Evolutionary conservation across 441 rosid genomes (phyloP).

Genomic region (Gossypium lobatum): DNA sequence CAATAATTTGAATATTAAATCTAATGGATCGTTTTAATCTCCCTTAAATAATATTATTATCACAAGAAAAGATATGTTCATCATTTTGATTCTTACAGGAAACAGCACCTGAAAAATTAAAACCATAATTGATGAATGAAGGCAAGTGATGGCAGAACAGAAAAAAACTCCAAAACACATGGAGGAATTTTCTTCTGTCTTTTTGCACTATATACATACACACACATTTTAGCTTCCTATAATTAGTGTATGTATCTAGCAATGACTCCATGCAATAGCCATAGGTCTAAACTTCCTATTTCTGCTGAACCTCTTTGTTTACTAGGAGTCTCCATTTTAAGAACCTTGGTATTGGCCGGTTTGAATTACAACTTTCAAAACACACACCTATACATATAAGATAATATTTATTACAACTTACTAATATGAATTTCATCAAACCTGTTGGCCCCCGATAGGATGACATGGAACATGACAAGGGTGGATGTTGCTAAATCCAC

Average conservation of each 20-base stretch:
- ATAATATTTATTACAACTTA: neutral
- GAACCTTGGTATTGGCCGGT: neutral
- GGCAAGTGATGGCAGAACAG: neutral
- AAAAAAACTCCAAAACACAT: neutral
- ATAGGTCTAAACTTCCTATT: neutral
- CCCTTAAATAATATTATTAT: neutral
- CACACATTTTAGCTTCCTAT: neutral
- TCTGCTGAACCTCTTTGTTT: neutral
- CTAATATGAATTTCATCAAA: neutral
- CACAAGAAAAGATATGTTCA: neutral
- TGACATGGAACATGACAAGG: too few relatives aligned
- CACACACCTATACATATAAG: too few relatives aligned
- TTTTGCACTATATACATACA: neutral
- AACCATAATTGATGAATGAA: too few relatives aligned
- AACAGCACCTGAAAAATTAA: neutral
- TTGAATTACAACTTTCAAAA: too few relatives aligned
- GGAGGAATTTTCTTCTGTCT: neutral
- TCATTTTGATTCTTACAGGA: neutral
- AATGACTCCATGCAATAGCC: neutral
- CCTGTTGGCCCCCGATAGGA: too few relatives aligned
- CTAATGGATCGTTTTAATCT: too few relatives aligned
- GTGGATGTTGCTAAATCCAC: too few relatives aligned
- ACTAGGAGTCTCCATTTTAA: neutral
- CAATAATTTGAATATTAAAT: too few relatives aligned
- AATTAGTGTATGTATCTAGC: neutral